Base-by-base conservation (phyloP, 805 yeast genomes). In the Nakazawaea holstii region DNA sequence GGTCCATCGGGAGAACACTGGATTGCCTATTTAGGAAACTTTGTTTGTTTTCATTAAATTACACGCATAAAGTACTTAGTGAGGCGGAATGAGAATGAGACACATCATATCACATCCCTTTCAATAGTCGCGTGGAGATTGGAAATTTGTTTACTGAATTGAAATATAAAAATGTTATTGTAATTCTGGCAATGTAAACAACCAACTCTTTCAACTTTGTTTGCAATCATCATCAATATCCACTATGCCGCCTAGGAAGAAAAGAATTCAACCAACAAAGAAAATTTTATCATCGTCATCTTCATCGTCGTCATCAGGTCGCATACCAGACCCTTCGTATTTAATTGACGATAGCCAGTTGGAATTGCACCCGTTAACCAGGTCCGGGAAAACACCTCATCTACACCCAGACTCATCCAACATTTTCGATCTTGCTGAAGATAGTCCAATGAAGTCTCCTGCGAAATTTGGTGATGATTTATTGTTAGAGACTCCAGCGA, bases 361-460 rank as follows among this genome's bases (percentile, higher is more conserved):
- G 17, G 14, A 33, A 33, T 8, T 14, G 3, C 10, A 36, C 3
- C 38, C 10, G 10, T 36, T 20, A 27, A 36, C 39, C 8, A 36
- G 27, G 14, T 36, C 39, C 9, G 39, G 39, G 26, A 36, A 36
- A 6, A 35, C 37, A 35, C 9, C 15, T n/a, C 20, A 35, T 8
- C 15, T 8, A 14, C 14, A 11, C 10, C 15, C 14, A 10, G 38
- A 35, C 11, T 35, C 38, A 11, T 35, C 38, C 11, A 35, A 35
- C 38, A 35, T 35, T 15, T 35, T 35, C 24, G 38, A 15, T 20
- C 36, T 28, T 8, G 28, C 24, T 13, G 38, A 32, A 8, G 30
- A 15, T 7, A 43, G 46, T 20, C 46, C 46, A 1, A 43, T 43
- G 46, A 35, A 31, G 15, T 37, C 46, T 4, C 46, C 46, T 6